Evolutionary conservation across 805 yeast species (phyloP), one percentile per base, ranked within the genome.

Genomic region (Ogataea ganodermae): DNA sequence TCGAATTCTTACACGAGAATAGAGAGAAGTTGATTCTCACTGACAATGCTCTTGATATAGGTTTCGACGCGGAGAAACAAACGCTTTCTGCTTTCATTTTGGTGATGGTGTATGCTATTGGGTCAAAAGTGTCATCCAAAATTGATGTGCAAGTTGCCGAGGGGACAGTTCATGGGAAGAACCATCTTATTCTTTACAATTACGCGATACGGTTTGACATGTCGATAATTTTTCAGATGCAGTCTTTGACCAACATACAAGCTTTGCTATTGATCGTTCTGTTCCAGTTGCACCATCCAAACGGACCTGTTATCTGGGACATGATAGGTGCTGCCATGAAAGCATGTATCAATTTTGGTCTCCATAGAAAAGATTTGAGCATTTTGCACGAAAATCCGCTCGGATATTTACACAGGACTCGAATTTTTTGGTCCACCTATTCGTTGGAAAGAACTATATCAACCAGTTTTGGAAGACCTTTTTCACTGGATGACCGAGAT

Each of bases 401-500:
- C 10, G 40, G 32, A n/a, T 52, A 52, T 20, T 37, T 46, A 9
- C 51, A 38, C 9, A 44, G 51, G 16, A 31, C 32, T 9, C 18
- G 41, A 9, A 37, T 33, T 6, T 76, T 76, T 54, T 76, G 81
- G 80, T 68, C 75, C 44, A 70, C 74, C 4, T 76, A 74, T 52
- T 69, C 70, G 48, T 69, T 74, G 58, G 82, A 78, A 49, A 56
- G 82, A 33, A 61, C 76, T 8, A 69, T 79, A 14, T 72, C 80
- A 3, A 61, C 73, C 1, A 68, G 78, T 13, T 57, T 79, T 17
- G 82, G 83, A 1, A 65, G 82, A 35, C 75, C 78, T 3, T 66
- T 75, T 20, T 71, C 76, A 0, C 60, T 80, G 16, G 70, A 71
- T 38, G 83, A 79, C 50, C 70, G 70, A 32, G 82, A 78, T 53